Base-by-base conservation (phyloP, 345 rosid genomes). In the Eucalyptus erythrocorys region DNA sequence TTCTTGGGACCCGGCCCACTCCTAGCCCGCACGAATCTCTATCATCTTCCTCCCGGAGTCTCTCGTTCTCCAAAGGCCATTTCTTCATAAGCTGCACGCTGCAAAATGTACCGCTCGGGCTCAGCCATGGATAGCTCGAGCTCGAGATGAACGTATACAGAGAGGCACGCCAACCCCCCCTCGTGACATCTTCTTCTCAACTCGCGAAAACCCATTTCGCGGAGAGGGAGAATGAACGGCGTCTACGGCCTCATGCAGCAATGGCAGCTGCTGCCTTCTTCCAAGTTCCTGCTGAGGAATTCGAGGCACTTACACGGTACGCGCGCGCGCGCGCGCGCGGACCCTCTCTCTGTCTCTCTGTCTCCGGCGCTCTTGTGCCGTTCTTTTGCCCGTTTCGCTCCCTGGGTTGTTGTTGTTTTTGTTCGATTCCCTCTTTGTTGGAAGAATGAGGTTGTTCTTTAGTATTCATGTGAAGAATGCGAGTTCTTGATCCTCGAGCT, bases 261-360 rank as follows among this genome's bases (percentile, higher is more conserved):
- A 42, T 91, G 92, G 86, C 94, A 90, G 42, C 53, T 86, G 42
- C 48, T 86, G 76, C 90, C 93, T 85, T 89, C 89, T 12, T 50
- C 91, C 88, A 90, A 89, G 87, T 61, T 87, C 55, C 89, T 87
- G 30, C 87, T 85, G 21, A 86, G 57, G 66, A 87, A 88, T 64
- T 87, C 91, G 48, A 87, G 12, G 15, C 87, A 88, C 59, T 87
- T 88, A 5, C 68, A 85, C 89, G 94, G 95, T 92, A 80, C 66
- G 49, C 27, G 43, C 84, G 71, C 45, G 57, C 12, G 57, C 12
- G 48, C 16, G 6, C 19, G 51, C 51, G 55, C 55, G 55, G 24
- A 15, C 37, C 45, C 66, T 43, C 24, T 7, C 3, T 51, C 34
- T 6, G 71, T 45, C 49, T 42, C 66, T 86, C n/a, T 71, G 43